Conservation (phyloP, 345 rosid species). For the Pistacia atlantica region DNA sequence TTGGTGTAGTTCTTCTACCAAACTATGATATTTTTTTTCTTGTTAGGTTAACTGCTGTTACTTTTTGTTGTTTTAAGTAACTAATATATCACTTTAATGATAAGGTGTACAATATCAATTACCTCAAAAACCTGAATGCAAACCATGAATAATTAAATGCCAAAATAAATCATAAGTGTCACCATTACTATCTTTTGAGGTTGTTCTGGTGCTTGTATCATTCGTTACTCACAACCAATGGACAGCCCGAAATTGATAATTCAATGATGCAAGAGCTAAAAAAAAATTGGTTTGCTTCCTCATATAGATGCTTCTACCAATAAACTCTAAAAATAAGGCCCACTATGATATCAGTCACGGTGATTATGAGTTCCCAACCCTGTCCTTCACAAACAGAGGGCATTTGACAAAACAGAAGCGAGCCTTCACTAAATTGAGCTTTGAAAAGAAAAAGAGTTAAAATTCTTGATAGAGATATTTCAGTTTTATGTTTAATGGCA, state of each 20-base stretch:
- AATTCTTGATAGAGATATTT: too few species aligned
- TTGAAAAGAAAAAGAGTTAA: too few species aligned
- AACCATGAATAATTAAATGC: not conserved
- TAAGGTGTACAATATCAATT: not conserved
- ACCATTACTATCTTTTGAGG: not conserved
- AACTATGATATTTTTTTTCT: not conserved
- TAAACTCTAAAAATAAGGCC: not conserved
- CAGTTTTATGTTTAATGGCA: too few species aligned
- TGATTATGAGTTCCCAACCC: not conserved
- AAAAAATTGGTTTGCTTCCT: not conserved
- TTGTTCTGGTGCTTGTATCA: not conserved
- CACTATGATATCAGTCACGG: not conserved
- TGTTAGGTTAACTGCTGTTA: too few species aligned
- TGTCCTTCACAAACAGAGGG: not conserved
- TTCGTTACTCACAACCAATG: not conserved
- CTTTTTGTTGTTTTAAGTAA: too few species aligned
- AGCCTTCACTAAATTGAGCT: not conserved
- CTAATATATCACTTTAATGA: too few species aligned
- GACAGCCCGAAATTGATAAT: not conserved
- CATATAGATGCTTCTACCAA: conserved; percentile 1
- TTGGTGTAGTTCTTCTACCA: not conserved
- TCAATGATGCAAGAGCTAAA: not conserved
- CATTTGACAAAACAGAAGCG: not conserved
- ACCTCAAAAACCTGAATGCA: not conserved
- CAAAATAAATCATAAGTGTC: not conserved